phyloP scores from a whole-genome alignment of 1,284 basidiomycete genomes.

The Leccinum subrobustum region DNA sequence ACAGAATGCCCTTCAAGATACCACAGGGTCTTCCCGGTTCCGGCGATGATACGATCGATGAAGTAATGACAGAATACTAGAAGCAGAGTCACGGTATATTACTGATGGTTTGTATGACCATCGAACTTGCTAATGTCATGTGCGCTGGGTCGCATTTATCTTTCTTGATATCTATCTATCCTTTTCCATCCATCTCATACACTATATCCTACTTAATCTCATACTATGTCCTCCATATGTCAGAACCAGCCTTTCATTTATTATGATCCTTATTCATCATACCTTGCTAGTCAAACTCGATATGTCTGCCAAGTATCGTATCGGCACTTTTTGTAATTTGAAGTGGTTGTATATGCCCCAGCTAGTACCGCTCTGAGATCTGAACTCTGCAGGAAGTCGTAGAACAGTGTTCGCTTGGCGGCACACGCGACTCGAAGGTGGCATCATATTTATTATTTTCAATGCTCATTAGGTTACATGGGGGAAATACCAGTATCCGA shows the following conservation, averaged over 20 bases:
- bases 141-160: constrained; percentile 17
- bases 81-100: neutral
- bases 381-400: no score
- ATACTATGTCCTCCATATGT: constrained; percentile 1
- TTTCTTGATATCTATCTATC: constrained; percentile 2
- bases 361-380: no score
- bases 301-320: neutral
- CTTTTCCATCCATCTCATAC: constrained; percentile 7
- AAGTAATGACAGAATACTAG: constrained; percentile 28
- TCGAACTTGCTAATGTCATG: neutral
- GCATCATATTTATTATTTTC: no score
- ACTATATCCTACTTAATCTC: constrained; percentile 20
- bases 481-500: neutral
- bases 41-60: constrained; percentile 12
- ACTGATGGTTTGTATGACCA: constrained; percentile 13
- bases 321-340: neutral
- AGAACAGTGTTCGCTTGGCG: no score
- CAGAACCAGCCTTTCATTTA: neutral
- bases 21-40: constrained; percentile 9
- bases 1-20: constrained; percentile 13
- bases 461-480: no score
- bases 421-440: no score
- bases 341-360: neutral
- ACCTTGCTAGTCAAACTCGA: neutral
- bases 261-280: neutral